These are phyloP conservation scores for Kregervanrija delftensis DNA, from an alignment of 805 yeast species.

Conservation along the genomic window DNA sequence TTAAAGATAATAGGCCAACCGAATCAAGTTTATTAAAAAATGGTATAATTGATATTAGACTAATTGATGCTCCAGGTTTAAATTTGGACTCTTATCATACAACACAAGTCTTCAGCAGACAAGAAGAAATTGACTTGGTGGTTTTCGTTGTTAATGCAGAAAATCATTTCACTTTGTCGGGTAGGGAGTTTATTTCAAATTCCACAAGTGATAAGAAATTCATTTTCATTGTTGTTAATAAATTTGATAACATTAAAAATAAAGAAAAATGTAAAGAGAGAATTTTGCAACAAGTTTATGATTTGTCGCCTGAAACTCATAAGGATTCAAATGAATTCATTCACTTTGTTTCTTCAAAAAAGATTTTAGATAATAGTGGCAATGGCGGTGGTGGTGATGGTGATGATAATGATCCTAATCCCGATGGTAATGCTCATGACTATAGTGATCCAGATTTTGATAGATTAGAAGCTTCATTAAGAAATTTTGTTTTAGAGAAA, in stretches of 20 bases:
- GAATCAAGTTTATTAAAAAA: constrained; percentile 71
- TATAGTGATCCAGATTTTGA: constrained; percentile 60
- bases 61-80: constrained; percentile 96
- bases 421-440: constrained; percentile 17
- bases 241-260: constrained; percentile 80
- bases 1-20: constrained; percentile 63
- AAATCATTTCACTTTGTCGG: constrained; percentile 90
- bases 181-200: constrained; percentile 84
- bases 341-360: constrained; percentile 76
- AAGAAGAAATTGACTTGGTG: constrained; percentile 94
- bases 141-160: constrained; percentile 96
- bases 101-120: constrained; percentile 89
- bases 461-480: constrained; percentile 72
- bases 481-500: constrained; percentile 83
- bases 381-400: constrained; percentile 30
- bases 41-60: constrained; percentile 85
- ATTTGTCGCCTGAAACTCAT: constrained; percentile 82
- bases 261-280: constrained; percentile 70
- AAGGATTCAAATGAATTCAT: constrained; percentile 87
- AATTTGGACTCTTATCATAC: constrained; percentile 92
- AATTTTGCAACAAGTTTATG: constrained; percentile 79
- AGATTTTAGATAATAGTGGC: constrained; percentile 30
- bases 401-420: constrained; percentile 29
- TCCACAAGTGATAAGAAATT: constrained; percentile 89
- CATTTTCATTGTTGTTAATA: constrained; percentile 89